These are phyloP conservation scores for Phytophthora crassamura DNA, from an alignment of 352 stramenopile genomes.

Conservation along the genomic window DNA sequence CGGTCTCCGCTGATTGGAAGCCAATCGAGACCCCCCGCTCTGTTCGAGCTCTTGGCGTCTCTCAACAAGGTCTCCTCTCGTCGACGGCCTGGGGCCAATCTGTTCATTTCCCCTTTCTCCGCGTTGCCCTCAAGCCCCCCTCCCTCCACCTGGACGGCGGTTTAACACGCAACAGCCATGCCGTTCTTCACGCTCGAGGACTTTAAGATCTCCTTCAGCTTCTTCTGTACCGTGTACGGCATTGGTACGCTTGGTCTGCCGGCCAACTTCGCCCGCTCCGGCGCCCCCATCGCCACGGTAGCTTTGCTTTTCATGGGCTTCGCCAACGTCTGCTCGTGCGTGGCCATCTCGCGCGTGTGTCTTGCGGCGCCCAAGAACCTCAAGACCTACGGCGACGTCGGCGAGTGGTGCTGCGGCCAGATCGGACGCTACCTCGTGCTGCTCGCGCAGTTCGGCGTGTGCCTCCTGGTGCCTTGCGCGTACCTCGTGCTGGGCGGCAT, in stretches of 20 bases:
- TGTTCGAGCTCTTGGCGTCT: slow-evolving; percentile 15
- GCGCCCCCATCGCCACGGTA: slow-evolving; percentile 41
- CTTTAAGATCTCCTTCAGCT: slow-evolving; percentile 54
- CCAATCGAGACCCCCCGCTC: slow-evolving; percentile 13
- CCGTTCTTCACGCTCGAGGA: slow-evolving; percentile 52
- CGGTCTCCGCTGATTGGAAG: slow-evolving; percentile 31
- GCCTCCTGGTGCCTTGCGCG: slow-evolving; percentile 49
- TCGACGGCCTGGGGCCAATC: no score
- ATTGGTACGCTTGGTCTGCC: slow-evolving; percentile 60
- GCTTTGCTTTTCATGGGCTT: slow-evolving; percentile 54
- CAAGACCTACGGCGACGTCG: slow-evolving; percentile 58
- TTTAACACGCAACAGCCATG: slow-evolving; percentile 31
- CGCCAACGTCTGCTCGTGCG: slow-evolving; percentile 52
- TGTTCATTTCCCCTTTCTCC: slow-evolving; percentile 23
- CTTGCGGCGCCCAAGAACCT: slow-evolving; percentile 49
- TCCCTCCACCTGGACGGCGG: slow-evolving; percentile 13
- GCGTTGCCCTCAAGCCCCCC: slow-evolving; percentile 24
- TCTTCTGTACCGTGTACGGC: slow-evolving; percentile 57
- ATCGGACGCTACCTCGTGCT: slow-evolving; percentile 50
- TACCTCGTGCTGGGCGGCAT: slow-evolving; percentile 61
- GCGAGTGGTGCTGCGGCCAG: slow-evolving; percentile 50
- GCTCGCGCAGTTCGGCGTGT: slow-evolving; percentile 49
- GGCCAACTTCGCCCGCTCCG: slow-evolving; percentile 53
- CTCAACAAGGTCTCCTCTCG: not conserved
- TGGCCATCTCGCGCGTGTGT: slow-evolving; percentile 54